Conservation (phyloP, 768 basidiomycete genomes). For the Amanita rubescens region DNA sequence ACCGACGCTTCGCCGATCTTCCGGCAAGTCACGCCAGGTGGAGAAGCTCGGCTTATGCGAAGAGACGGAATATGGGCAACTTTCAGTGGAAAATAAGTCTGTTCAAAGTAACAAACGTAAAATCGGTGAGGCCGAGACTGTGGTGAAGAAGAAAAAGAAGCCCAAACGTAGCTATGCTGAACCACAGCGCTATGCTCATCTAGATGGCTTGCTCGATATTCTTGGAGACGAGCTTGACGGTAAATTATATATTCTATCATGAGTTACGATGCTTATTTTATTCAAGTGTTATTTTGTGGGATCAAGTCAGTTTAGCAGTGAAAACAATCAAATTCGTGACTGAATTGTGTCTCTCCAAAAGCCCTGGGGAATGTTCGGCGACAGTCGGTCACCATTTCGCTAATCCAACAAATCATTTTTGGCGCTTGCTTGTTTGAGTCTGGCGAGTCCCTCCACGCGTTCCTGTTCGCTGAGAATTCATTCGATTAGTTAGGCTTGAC, state of each 20-base stretch:
- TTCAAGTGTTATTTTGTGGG: constrained; percentile 72
- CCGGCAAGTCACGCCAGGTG: background rate
- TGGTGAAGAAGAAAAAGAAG: constrained; percentile 17
- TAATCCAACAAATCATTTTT: constrained; percentile 78
- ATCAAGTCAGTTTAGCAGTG: constrained; percentile 54
- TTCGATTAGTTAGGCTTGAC: constrained; percentile 44
- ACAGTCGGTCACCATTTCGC: constrained; percentile 73
- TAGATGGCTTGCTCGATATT: constrained; percentile 45
- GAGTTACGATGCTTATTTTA: background rate
- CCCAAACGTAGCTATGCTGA: constrained; percentile 37
- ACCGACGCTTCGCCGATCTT: background rate
- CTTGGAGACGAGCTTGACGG: constrained; percentile 49
- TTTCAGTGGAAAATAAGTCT: background rate
- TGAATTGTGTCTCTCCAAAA: constrained; percentile 18
- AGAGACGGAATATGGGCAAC: background rate
- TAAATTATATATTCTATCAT: constrained; percentile 21
- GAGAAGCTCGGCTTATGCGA: background rate
- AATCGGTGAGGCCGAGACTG: background rate
- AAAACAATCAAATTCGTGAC: background rate
- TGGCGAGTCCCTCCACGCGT: constrained; percentile 29
- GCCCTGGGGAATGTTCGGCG: constrained; percentile 64
- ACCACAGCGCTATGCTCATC: constrained; percentile 46
- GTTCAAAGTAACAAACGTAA: background rate
- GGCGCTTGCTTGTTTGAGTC: constrained; percentile 63
- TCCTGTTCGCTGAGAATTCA: background rate